Conservation (phyloP, 495 filamentous ascomycete genomes). For the Hypoxylon trugodes region DNA sequence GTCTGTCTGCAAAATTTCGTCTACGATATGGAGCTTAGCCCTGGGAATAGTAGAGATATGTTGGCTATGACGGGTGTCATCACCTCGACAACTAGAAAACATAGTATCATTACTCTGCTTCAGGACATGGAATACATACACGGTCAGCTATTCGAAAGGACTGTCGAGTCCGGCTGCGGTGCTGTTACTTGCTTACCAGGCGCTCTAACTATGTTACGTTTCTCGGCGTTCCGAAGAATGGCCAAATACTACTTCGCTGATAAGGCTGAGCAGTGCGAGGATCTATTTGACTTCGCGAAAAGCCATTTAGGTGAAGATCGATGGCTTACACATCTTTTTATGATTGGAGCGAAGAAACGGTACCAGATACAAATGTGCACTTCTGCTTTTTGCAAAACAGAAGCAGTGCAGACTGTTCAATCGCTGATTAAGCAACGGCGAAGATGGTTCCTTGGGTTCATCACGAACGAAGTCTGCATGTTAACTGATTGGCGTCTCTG, state of each 20-base stretch:
- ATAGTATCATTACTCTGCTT: conserved; percentile 87
- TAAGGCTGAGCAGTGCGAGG: conserved; percentile 94
- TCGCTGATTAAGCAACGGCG: conserved; percentile 94
- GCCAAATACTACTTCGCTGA: conserved; percentile 99
- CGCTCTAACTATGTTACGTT: conserved; percentile 91
- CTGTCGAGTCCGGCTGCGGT: conserved; percentile 94
- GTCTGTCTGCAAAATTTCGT: conserved; percentile 98
- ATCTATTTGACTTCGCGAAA: conserved; percentile 96
- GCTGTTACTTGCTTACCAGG: conserved; percentile 95
- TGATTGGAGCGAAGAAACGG: conserved; percentile 92
- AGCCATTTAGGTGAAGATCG: conserved; percentile 96
- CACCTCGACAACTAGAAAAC: conserved; percentile 90
- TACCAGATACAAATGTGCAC: conserved; percentile 99
- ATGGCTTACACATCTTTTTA: conserved; percentile 98
- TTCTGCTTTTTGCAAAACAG: conserved; percentile 97
- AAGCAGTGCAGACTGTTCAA: conserved; percentile 88
- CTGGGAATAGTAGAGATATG: conserved; percentile 92
- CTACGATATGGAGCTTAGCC: conserved; percentile 98
- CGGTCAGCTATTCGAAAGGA: conserved; percentile 95
- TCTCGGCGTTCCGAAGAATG: conserved; percentile 96
- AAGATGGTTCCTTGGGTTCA: conserved; percentile 96
- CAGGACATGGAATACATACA: conserved; percentile 99
- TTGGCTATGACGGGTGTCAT: conserved; percentile 98
- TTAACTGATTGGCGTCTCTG: conserved; percentile 92
- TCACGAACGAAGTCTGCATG: conserved; percentile 99